A percentile compares a stretch with the other conserved stretches of the same genome.
phyloP scores from a whole-genome alignment of 2,329 filamentous ascomycete genomes.

The Cladosporium sphaerospermum region DNA sequence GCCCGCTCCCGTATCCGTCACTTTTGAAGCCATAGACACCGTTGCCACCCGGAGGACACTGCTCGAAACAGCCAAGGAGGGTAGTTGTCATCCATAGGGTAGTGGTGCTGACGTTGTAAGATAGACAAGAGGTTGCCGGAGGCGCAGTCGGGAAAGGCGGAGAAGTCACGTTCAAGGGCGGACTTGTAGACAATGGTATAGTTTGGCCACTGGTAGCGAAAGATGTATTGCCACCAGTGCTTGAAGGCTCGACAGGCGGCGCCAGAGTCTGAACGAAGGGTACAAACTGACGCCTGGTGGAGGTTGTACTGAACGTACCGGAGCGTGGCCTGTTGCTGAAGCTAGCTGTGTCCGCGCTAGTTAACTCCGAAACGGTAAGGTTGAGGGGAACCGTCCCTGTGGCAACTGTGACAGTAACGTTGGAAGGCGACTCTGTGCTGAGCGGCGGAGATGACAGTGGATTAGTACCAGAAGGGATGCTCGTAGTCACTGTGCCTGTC shows the following conservation, averaged over 20 bases:
- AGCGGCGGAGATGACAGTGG: neutral
- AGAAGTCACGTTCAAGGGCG: slow-evolving; percentile 1
- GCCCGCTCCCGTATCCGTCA: neutral
- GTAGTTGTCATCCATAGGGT: slow-evolving; percentile 12
- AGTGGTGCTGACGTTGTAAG: neutral
- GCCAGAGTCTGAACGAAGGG: slow-evolving; percentile 1
- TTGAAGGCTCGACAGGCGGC: neutral
- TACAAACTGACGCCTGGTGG: neutral
- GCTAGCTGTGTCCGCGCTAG: neutral
- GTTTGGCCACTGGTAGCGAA: neutral
- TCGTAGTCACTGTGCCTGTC: neutral
- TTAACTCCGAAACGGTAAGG: neutral
- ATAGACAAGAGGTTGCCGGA: slow-evolving; percentile 4
- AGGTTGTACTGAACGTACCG: slow-evolving; percentile 6
- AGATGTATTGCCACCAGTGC: neutral
- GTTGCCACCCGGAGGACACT: slow-evolving; percentile 9
- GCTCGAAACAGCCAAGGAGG: slow-evolving; percentile 14
- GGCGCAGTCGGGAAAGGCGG: slow-evolving; percentile 5
- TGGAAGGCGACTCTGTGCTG: neutral
- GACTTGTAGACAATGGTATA: neutral
- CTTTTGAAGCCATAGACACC: slow-evolving; percentile 10
- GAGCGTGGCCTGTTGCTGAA: slow-evolving; percentile 5
- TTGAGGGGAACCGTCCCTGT: slow-evolving; percentile 1
- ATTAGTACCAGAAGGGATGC: neutral
- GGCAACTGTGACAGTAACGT: neutral